Conservation (phyloP, 2,329 filamentous ascomycete genomes). For the Tolypocladium cylindrosporum region DNA sequence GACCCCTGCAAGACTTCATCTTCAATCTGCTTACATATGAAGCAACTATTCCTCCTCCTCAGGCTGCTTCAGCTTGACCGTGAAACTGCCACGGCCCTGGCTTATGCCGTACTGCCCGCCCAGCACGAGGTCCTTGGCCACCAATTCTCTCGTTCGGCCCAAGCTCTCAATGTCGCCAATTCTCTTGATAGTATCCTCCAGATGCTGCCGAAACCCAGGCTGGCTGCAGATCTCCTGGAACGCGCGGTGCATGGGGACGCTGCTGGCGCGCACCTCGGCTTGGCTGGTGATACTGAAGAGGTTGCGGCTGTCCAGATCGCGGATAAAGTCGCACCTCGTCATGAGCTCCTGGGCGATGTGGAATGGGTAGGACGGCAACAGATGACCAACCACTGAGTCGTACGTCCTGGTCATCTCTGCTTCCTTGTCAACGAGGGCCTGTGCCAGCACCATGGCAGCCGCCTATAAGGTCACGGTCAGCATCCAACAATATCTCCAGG, state of each 20-base stretch:
- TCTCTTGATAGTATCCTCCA: constrained; percentile 73
- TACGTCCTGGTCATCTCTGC: constrained; percentile 56
- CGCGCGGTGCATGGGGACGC: constrained; percentile 90
- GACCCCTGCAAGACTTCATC: background rate
- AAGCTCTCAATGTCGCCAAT: constrained; percentile 91
- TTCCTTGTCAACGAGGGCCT: constrained; percentile 79
- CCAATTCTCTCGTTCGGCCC: constrained; percentile 85
- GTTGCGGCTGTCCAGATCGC: constrained; percentile 85
- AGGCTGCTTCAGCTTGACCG: constrained; percentile 32
- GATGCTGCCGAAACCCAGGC: constrained; percentile 69
- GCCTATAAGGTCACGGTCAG: constrained; percentile 37
- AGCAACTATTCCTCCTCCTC: constrained; percentile 18
- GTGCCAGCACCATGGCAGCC: constrained; percentile 86
- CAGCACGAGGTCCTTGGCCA: constrained; percentile 86
- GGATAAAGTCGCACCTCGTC: constrained; percentile 92
- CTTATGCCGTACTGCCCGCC: constrained; percentile 68
- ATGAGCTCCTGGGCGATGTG: constrained; percentile 84
- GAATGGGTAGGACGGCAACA: constrained; percentile 70
- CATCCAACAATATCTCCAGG: background rate
- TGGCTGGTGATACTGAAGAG: constrained; percentile 87
- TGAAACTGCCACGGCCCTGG: constrained; percentile 26
- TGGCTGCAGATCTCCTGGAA: constrained; percentile 74
- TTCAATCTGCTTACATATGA: background rate
- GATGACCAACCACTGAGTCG: constrained; percentile 56
- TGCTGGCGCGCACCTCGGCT: constrained; percentile 83